A percentile compares a stretch with the other conserved stretches of the same genome.
Conservation (phyloP, 2,329 filamentous ascomycete genomes). For the Phialophora macrospora region DNA sequence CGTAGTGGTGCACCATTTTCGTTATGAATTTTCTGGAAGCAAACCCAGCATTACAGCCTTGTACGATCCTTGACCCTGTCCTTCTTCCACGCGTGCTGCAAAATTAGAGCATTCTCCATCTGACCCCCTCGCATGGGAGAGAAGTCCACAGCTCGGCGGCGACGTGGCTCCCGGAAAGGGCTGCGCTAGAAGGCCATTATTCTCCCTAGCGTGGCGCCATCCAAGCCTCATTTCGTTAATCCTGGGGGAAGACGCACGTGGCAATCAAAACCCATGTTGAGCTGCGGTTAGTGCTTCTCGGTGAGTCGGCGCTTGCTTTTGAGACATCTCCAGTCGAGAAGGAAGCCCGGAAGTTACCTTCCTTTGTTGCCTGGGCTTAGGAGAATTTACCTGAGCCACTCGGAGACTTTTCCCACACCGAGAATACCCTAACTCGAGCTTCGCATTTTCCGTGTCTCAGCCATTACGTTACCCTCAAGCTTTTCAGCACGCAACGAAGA, state of each 20-base stretch:
- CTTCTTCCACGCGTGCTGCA: conserved; percentile 5
- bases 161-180: conserved; percentile 10
- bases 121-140: background rate
- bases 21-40: background rate
- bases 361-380: background rate
- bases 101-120: background rate
- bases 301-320: conserved; percentile 11
- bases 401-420: background rate
- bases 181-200: conserved; percentile 14
- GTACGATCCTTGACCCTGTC: conserved; percentile 9
- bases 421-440: background rate
- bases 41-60: background rate
- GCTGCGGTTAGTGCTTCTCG: conserved; percentile 10
- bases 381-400: background rate
- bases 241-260: conserved; percentile 21
- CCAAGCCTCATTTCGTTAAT: conserved; percentile 18
- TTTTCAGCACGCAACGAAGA: background rate
- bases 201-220: conserved; percentile 22
- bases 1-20: background rate
- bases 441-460: background rate
- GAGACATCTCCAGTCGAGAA: conserved; percentile 15
- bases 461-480: background rate
- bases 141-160: conserved; percentile 4
- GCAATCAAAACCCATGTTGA: conserved; percentile 23
- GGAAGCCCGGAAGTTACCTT: background rate